These are phyloP conservation scores for Xylaria venustula DNA, from an alignment of 495 filamentous ascomycete genomes.

Conservation along the genomic window DNA sequence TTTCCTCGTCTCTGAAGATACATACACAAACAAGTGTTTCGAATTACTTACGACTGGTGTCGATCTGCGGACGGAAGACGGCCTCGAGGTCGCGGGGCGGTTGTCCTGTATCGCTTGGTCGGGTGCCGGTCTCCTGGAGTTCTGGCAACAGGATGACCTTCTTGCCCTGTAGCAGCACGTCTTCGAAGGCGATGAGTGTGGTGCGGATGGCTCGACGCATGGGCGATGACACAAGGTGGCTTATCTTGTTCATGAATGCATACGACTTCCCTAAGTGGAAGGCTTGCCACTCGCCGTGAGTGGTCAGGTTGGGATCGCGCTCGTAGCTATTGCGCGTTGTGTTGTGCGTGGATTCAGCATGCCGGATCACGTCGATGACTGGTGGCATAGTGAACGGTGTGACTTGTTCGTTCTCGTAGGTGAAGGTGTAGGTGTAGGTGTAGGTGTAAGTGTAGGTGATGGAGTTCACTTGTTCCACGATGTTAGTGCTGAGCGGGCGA, in stretches of 20 bases:
- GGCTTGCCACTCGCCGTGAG: slow-evolving; percentile 63
- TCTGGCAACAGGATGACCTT: slow-evolving; percentile 19
- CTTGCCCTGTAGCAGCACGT: slow-evolving; percentile 14
- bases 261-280: slow-evolving; percentile 55
- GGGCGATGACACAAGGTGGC: slow-evolving; percentile 67
- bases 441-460: no score
- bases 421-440: no score
- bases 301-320: slow-evolving; percentile 65
- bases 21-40: neutral
- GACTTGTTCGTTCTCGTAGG: no score
- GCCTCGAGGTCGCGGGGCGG: slow-evolving; percentile 40
- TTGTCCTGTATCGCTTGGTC: slow-evolving; percentile 68
- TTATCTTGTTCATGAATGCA: slow-evolving; percentile 53
- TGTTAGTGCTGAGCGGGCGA: no score
- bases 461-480: no score
- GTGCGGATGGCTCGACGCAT: slow-evolving; percentile 73
- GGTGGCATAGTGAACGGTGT: slow-evolving; percentile 38
- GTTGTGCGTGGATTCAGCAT: slow-evolving; percentile 66
- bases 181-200: slow-evolving; percentile 57
- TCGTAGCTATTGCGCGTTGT: slow-evolving; percentile 54
- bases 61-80: slow-evolving; percentile 48
- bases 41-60: slow-evolving; percentile 18
- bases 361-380: slow-evolving; percentile 43
- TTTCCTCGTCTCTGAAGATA: neutral
- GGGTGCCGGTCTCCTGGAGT: slow-evolving; percentile 27